Base-by-base conservation (phyloP, 2,329 filamentous ascomycete species). In the Grosmannia huntii region DNA sequence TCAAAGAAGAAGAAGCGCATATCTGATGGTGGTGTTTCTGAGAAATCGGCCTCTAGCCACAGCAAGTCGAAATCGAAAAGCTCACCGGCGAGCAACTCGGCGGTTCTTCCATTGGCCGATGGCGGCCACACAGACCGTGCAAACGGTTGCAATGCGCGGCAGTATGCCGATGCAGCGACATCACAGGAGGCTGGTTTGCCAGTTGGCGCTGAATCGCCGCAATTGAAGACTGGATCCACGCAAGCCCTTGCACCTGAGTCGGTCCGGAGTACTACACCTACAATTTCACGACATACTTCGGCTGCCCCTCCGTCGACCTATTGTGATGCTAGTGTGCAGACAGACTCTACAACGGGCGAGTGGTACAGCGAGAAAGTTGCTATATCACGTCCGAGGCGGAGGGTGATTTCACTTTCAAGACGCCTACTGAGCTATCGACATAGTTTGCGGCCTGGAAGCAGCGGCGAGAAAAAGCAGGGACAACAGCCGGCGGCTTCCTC, bases 1-100 rank as follows among this genome's bases (percentile, higher is more conserved):
- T 73, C 75, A 0, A 75, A 77, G 33, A 86, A 85, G 68, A 84
- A 85, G 72, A 85, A 85, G 66, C 76, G 82, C 9, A 69, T 72
- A 2, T 84, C 82, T 0, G 82, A 85, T 62, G 80, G 80, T 4
- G 65, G 62, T 11, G 36, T 52, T 0, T 44, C 53, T 0, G 61
- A 63, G 5, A 57, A 60, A 10, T 53, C 55, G 1, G 63, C 60
- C 11, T 66, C 67, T 11, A 14, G 14, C 4, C 44, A 57, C 41
- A 63, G 36, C 38, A 70, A 62, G 28, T 44, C 65, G 0, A 72
- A 69, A 52, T 57, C 63, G 0, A 68, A 66, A 21, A 67, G 64
- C 48, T 52, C 55, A 14, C 21, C 54, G 23, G 16, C 28, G 10
- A 41, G 7, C n/a, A 52, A 38, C 46, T 41, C n/a, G 23, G 16